Percentiles rank a stretch among this genome's conserved stretches.
These are phyloP conservation scores for Prinsepia uniflora DNA, from an alignment of 306 rosid genomes.

Conservation along the genomic window DNA sequence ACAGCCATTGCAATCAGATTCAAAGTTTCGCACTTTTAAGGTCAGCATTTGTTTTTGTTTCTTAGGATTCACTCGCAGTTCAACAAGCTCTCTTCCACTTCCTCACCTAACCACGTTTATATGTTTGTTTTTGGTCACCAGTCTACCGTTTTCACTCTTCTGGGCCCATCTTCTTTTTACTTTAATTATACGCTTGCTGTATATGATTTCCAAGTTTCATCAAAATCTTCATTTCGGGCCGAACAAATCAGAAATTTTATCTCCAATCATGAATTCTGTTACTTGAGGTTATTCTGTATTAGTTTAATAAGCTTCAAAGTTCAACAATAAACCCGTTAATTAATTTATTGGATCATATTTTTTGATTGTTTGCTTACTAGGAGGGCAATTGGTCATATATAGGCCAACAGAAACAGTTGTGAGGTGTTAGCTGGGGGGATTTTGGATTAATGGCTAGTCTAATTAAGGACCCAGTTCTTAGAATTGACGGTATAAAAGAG, in stretches of 20 bases:
- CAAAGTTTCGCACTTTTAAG: slow-evolving; percentile 2
- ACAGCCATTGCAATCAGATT: not conserved
- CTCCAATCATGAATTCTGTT: not conserved
- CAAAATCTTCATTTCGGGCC: not conserved
- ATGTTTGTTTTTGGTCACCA: not conserved
- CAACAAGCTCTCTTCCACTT: not conserved
- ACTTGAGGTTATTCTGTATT: not conserved
- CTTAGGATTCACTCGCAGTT: slow-evolving; percentile 2
- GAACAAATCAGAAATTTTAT: not conserved
- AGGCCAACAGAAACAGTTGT: slow-evolving; percentile 31
- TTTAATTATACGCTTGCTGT: not conserved
- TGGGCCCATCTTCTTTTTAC: not conserved
- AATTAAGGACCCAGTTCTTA: slow-evolving; percentile 39
- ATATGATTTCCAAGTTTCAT: not conserved
- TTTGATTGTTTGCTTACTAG: not conserved
- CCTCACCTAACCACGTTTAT: not conserved
- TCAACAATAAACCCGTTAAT: no score
- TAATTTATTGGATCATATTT: not conserved
- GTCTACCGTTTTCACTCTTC: not conserved
- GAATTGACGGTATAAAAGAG: slow-evolving; percentile 36
- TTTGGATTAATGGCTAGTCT: slow-evolving; percentile 59
- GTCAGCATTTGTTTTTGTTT: not conserved
- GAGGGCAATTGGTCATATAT: slow-evolving; percentile 14
- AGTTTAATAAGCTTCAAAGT: not conserved
- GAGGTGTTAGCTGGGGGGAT: slow-evolving; percentile 37